Base-by-base conservation (phyloP, 495 filamentous ascomycete genomes). In the Annulohypoxylon nitens region DNA sequence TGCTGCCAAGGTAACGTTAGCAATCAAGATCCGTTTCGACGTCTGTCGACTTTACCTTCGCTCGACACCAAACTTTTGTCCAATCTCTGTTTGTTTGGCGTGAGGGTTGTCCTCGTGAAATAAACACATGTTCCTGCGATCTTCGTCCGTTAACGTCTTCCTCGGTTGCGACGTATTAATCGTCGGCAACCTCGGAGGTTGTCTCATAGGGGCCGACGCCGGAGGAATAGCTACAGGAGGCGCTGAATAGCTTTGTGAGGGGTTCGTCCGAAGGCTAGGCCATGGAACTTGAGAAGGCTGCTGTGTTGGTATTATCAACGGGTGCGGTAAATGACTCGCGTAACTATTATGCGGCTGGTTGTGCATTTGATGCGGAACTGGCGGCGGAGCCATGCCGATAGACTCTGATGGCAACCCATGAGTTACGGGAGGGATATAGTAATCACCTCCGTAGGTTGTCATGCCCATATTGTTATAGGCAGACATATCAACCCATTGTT, bases 61-160 rank as follows among this genome's bases (percentile, higher is more conserved):
- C 84, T 99, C 96, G 62, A 99, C 96, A 23, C 96, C 95, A 84
- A 99, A 99, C 79, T 95, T 88, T 26, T 92, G 90, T 84, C 96
- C 96, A 84, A 99, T 99, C 78, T 98, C 96, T 23, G 95, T 97
- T 81, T 99, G 96, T 83, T 98, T 97, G n/a, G 93, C 92, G 61
- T 88, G 91, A 51, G 95, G 96, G 77, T 98, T 90, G 75, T 97
- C 94, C 78, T 97, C 93, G 76, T 95, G 93, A 81, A 97, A 99
- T 75, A 93, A 86, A 79, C 96, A 98, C 95, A 99, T 99, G 59
- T 89, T 88, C 64, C 94, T 89, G 59, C 96, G 89, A 77, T 98
- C 95, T 34, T 92, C 90, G 81, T 98, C 95, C 23, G 96, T 98
- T 73, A 99, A 86, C 0, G 97, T 98, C 80, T 92, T 93, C 74